phyloP scores from a whole-genome alignment of 164 flowering plant species.

The Annona cherimola region DNA sequence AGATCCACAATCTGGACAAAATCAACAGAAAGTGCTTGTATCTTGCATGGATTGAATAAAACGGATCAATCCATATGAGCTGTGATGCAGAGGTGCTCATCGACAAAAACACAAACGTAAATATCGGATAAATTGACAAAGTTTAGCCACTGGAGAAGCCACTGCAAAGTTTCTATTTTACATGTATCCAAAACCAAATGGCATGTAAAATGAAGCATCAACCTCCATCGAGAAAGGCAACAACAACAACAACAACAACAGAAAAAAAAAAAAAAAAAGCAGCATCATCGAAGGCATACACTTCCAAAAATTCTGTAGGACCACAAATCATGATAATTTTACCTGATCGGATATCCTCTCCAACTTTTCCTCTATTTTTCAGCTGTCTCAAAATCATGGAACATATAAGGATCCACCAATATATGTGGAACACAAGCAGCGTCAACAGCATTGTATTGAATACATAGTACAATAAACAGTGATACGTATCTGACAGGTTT shows the following conservation, averaged over 20 bases:
- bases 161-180: background rate
- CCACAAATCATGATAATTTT: background rate
- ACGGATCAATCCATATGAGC: too few species aligned
- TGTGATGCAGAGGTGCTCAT: too few species aligned
- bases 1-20: background rate
- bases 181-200: background rate
- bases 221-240: background rate
- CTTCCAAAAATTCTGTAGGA: background rate
- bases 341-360: constrained; percentile 98
- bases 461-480: constrained; percentile 43
- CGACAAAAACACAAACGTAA: too few species aligned
- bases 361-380: constrained; percentile 80
- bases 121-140: background rate
- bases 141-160: too few species aligned
- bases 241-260: background rate
- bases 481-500: constrained; percentile 33
- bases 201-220: background rate
- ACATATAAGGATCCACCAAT: constrained; percentile 92
- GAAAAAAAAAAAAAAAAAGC: background rate
- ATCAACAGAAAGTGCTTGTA: background rate
- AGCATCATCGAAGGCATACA: background rate
- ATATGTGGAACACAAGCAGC: constrained; percentile 80
- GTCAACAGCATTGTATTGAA: constrained; percentile 80
- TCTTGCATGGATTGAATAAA: background rate
- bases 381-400: constrained; percentile 73